Percentiles rank a stretch among this genome's conserved stretches.
Conservation (phyloP, 2,329 filamentous ascomycete species). For the Dactylellina parvicollis region DNA sequence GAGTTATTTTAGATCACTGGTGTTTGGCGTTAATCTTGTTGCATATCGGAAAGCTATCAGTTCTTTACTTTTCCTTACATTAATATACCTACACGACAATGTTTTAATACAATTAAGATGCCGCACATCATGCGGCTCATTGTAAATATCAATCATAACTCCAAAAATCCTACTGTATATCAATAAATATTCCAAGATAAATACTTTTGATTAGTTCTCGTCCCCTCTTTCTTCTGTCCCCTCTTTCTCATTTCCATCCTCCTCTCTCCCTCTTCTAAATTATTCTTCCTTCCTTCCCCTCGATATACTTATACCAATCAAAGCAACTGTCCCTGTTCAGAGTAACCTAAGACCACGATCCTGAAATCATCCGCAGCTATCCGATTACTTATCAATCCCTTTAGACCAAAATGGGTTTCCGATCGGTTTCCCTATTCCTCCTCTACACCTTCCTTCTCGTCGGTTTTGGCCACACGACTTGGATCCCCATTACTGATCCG, state of each 20-base stretch:
- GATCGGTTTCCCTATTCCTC: conserved; percentile 9
- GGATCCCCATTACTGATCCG: conserved; percentile 8
- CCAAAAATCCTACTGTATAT: conserved; percentile 7
- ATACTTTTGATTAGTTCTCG: background rate
- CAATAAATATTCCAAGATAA: conserved; percentile 14
- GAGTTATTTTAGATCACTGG: background rate
- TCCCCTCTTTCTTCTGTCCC: background rate
- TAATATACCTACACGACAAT: background rate
- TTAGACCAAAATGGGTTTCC: conserved; percentile 15
- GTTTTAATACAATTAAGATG: background rate
- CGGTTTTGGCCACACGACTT: conserved; percentile 6
- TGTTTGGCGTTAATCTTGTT: background rate
- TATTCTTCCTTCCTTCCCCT: background rate
- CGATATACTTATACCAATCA: background rate
- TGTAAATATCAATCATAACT: conserved; percentile 3
- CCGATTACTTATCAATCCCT: too few relatives aligned
- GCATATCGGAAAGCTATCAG: background rate
- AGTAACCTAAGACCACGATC: conserved; percentile 9
- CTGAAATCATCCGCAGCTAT: background rate
- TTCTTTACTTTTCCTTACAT: background rate
- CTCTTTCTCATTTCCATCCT: background rate
- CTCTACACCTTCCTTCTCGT: conserved; percentile 21
- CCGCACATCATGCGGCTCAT: background rate
- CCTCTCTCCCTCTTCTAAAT: background rate
- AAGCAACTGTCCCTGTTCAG: conserved; percentile 1